Evolutionary conservation across 1,284 basidiomycete genomes (phyloP).

Genomic region (Neolentinus lepideus): DNA sequence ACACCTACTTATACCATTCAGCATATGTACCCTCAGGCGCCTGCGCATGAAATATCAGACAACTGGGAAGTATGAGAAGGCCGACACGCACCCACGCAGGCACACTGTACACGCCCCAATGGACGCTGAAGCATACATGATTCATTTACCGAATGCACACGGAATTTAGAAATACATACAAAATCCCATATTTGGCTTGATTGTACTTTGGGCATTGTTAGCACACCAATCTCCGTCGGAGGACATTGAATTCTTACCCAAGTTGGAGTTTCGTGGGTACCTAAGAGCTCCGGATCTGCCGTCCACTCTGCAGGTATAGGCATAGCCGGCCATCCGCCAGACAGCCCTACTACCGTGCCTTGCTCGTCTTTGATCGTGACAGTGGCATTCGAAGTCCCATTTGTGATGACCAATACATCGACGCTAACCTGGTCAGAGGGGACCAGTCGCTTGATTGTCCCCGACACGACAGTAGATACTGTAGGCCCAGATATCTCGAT

Average conservation of each 20-base stretch:
- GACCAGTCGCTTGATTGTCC: constrained; percentile 15
- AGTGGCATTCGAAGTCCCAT: constrained; percentile 17
- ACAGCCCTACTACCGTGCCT: constrained; percentile 25
- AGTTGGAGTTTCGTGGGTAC: constrained; percentile 39
- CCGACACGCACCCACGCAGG: constrained; percentile 28
- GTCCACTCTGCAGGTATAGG: constrained; percentile 33
- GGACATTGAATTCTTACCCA: constrained; percentile 31
- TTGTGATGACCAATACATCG: constrained; percentile 15
- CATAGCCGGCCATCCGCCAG: constrained; percentile 27
- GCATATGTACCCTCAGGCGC: constrained; percentile 34
- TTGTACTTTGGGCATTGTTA: constrained; percentile 28
- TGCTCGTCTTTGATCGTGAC: constrained; percentile 24
- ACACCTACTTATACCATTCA: constrained; percentile 47
- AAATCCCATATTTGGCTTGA: constrained; percentile 49
- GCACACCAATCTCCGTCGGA: constrained; percentile 1
- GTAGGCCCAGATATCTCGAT: constrained; percentile 29
- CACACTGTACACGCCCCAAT: constrained; percentile 52
- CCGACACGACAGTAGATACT: constrained; percentile 20
- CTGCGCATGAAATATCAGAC: not conserved
- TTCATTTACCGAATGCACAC: not conserved
- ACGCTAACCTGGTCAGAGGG: constrained; percentile 21
- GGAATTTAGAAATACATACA: constrained; percentile 28
- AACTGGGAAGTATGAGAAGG: not conserved
- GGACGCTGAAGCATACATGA: constrained; percentile 29
- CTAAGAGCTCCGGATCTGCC: constrained; percentile 27